Evolutionary conservation across 148 eudicot species (phyloP), one percentile per base, ranked within the genome.

Genomic region (Pharnaceum exiguum): DNA sequence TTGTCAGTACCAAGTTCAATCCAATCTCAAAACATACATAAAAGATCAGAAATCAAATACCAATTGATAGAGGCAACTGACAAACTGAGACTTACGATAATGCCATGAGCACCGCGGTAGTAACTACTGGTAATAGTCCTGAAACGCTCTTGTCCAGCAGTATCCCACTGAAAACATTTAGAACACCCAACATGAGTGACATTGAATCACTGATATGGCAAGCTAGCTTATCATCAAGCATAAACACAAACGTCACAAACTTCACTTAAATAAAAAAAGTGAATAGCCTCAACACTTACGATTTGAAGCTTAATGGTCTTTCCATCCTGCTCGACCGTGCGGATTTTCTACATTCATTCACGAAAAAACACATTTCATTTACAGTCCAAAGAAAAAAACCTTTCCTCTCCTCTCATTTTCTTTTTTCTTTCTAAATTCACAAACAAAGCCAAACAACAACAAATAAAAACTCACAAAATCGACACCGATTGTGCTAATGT

Each of bases 71-170:
- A 50, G 15, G 24, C 51, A 21, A 59, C 33, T 11, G 36, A 12
- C 27, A 1, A 28, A 51, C 5, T 68, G 17, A 9, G 38, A 55
- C 79, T 70, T 55, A 75, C 79, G 5, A 75, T 75, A 19, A 75
- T 75, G 49, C 79, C 79, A 65, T 75, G 79, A 59, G 79, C 79
- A 65, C 79, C 79, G 30, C 75, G 71, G 51, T 75, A 75, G 68
- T 75, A 75, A 36, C 79, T 75, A 31, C 79, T 75, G 11, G 79
- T 75, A 50, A 75, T 75, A 51, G 79, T 75, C 38, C 79, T 57
- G 57, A 75, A 75, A 39, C 79, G 75, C 40, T 75, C 79, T 66
- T 75, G 79, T 30, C 79, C 79, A 43, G 79, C 79, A 43, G 79
- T 75, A 66, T 75, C 79, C 79, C 79, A 75, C 79, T 75, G 32